Conservation (phyloP, 1,139 yeast genomes). For the Zhuliangozyma blackwelliae region DNA sequence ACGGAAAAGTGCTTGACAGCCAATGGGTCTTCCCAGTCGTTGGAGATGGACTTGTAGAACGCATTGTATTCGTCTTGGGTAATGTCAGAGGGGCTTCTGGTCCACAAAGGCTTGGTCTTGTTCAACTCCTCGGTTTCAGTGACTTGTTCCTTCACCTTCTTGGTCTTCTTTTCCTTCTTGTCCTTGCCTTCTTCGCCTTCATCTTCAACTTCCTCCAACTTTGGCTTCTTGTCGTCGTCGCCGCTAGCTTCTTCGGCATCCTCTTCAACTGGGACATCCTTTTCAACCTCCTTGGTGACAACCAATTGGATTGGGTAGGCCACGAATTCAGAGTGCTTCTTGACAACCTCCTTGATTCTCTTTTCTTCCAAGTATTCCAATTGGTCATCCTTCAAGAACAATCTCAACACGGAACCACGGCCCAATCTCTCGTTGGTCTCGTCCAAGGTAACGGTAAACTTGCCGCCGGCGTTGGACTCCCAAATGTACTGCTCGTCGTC, state of each 20-base stretch:
- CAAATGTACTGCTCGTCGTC: constrained; percentile 99
- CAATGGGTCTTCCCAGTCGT: constrained; percentile 99
- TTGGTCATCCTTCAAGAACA: constrained; percentile 98
- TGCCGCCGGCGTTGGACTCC: constrained; percentile 99
- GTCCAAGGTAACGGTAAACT: constrained; percentile 93
- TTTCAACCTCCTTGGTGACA: constrained; percentile 98
- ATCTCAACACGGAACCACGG: constrained; percentile 95
- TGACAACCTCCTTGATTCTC: constrained; percentile 98
- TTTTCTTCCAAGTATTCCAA: constrained; percentile 98
- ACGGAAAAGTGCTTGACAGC: constrained; percentile 99
- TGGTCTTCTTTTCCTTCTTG: constrained; percentile 65
- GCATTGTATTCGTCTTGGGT: constrained; percentile 98
- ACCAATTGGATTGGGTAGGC: constrained; percentile 98
- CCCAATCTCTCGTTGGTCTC: constrained; percentile 78
- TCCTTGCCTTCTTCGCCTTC: constrained; percentile 60
- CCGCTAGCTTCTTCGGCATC: constrained; percentile 51
- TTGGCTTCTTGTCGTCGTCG: constrained; percentile 51
- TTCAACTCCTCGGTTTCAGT: constrained; percentile 94
- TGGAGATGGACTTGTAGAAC: constrained; percentile 98
- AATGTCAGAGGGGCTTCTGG: constrained; percentile 97
- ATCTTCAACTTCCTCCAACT: constrained; percentile 68
- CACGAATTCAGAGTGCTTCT: constrained; percentile 99
- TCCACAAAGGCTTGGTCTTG: constrained; percentile 99
- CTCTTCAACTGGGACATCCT: constrained; percentile 79
- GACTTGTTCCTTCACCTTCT: constrained; percentile 80